Conservation (phyloP, 441 rosid species). For the Arabidopsis hybrid region DNA sequence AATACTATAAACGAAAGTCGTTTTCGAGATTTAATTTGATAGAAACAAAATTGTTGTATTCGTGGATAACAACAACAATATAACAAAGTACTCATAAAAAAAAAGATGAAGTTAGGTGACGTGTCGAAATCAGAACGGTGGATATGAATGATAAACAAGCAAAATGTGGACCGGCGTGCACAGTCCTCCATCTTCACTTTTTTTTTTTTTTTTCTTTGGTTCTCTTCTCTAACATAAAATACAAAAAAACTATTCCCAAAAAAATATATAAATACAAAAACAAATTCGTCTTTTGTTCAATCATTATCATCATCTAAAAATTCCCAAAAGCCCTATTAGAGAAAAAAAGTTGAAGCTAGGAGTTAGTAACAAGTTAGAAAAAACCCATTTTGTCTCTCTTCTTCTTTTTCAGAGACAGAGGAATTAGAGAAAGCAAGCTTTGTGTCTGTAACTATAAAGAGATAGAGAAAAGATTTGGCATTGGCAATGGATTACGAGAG, state of each 20-base stretch:
- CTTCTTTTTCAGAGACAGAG: conserved; percentile 21
- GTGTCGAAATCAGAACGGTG: conserved; percentile 53
- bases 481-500: conserved; percentile 94
- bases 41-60: conserved; percentile 21
- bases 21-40: conserved; percentile 20
- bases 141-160: conserved; percentile 28
- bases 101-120: conserved; percentile 45
- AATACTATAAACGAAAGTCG: neutral
- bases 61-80: conserved; percentile 9
- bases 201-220: neutral
- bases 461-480: conserved; percentile 42
- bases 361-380: conserved; percentile 10
- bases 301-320: conserved; percentile 37
- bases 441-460: conserved; percentile 1
- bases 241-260: conserved; percentile 4
- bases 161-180: conserved; percentile 44
- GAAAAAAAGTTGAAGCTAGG: conserved; percentile 8
- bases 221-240: conserved; percentile 23
- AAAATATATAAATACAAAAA: conserved; percentile 27
- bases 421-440: conserved; percentile 19
- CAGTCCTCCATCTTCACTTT: conserved; percentile 24
- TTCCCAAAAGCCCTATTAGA: conserved; percentile 29
- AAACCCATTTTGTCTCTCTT: conserved; percentile 37
- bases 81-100: neutral
- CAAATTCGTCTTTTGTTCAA: conserved; percentile 19